A percentile compares a stretch with the other conserved stretches of the same genome.
Evolutionary conservation across 129 eudicot genomes (phyloP).

Genomic region (Smallanthus sonchifolius): DNA sequence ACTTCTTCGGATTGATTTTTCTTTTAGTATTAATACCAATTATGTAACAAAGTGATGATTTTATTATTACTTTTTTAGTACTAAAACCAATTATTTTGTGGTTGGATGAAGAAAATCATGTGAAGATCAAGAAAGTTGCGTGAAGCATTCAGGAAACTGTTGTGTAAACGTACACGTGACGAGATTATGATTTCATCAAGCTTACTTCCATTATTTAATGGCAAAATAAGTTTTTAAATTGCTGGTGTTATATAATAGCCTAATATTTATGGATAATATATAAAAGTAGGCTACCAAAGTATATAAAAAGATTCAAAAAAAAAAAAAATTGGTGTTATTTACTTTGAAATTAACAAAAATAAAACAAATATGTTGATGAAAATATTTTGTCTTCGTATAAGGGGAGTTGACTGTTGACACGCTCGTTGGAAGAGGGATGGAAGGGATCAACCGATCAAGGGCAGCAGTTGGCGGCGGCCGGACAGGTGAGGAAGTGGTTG

Average conservation of each 20-base stretch:
- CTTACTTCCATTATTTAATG: neutral
- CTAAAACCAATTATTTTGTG: neutral
- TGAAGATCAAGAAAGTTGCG: conserved; percentile 11
- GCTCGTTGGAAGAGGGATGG: too few species aligned
- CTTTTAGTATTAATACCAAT: neutral
- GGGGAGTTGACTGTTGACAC: too few species aligned
- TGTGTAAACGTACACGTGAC: conserved; percentile 12
- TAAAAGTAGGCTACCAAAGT: neutral
- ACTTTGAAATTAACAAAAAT: too few species aligned
- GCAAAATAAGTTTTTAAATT: neutral
- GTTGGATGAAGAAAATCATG: neutral
- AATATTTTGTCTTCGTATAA: too few species aligned
- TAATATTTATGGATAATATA: too few species aligned
- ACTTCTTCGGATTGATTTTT: neutral
- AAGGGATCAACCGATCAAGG: too few species aligned
- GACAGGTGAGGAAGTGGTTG: too few species aligned
- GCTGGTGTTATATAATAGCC: neutral
- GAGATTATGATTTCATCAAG: neutral
- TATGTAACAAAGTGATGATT: neutral
- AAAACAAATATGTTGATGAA: too few species aligned
- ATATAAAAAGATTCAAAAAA: neutral
- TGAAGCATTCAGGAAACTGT: conserved; percentile 12
- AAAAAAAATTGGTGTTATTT: too few species aligned
- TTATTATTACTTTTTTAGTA: neutral
- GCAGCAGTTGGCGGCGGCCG: too few species aligned